phyloP scores from a whole-genome alignment of 2,329 filamentous ascomycete species.

The Penicillium sp. region DNA sequence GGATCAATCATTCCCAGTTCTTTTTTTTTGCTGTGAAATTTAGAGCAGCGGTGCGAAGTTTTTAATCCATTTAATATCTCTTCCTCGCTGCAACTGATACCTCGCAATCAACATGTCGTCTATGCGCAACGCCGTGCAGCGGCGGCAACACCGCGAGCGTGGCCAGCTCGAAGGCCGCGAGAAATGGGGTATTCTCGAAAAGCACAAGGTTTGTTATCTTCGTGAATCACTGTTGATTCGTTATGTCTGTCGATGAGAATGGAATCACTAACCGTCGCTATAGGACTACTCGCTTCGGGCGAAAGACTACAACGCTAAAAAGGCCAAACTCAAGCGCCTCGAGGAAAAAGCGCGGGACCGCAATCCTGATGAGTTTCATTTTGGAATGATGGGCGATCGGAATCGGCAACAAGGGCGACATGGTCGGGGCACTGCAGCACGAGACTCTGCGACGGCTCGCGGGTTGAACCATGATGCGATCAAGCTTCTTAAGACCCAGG shows the following conservation, averaged over 20 bases:
- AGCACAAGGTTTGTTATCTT: constrained; percentile 69
- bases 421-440: constrained; percentile 31
- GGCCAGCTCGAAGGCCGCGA: constrained; percentile 77
- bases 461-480: constrained; percentile 53
- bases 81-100: not conserved
- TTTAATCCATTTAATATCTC: not conserved
- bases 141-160: constrained; percentile 83
- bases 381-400: constrained; percentile 55
- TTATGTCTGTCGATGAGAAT: not conserved
- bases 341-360: constrained; percentile 55
- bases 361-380: constrained; percentile 62
- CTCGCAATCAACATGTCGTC: constrained; percentile 47
- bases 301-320: constrained; percentile 58
- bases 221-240: not conserved
- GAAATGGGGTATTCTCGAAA: constrained; percentile 88
- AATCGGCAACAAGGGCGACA: constrained; percentile 42
- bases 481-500: constrained; percentile 60
- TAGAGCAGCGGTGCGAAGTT: not conserved
- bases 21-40: constrained; percentile 4
- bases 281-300: constrained; percentile 61
- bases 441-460: constrained; percentile 39
- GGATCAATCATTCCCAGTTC: constrained; percentile 4
- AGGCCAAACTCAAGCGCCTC: constrained; percentile 53
- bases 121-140: constrained; percentile 60
- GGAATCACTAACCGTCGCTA: constrained; percentile 6